Evolutionary conservation across 257 asterid genomes (phyloP).

Genomic region (Solanum corneliomulleri): DNA sequence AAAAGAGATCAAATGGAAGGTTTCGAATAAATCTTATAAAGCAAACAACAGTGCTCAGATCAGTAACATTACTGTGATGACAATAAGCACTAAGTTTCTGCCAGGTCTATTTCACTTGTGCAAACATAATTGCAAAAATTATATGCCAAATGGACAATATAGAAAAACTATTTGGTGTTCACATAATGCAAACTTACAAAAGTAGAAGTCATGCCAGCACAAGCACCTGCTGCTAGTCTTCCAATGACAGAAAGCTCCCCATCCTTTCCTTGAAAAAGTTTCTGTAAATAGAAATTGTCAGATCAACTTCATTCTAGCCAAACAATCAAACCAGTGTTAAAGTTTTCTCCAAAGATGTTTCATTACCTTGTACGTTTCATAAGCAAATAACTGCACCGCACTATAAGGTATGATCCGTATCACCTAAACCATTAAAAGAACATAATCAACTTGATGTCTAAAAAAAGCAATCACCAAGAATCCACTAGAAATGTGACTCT

Average conservation of each 20-base stretch:
- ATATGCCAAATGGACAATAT: not conserved
- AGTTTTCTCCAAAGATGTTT: not conserved
- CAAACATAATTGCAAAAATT: not conserved
- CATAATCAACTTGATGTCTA: not conserved
- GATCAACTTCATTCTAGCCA: not conserved
- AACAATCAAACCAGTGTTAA: not conserved
- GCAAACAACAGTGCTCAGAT: not conserved
- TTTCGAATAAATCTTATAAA: not conserved
- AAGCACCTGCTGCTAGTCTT: constrained; percentile 98
- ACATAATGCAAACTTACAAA: constrained; percentile 53
- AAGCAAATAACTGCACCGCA: constrained; percentile 88
- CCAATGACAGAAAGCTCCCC: constrained; percentile 80
- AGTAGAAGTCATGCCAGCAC: constrained; percentile 99
- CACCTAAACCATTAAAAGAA: constrained; percentile 42
- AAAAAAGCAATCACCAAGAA: not conserved
- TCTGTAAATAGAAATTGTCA: constrained; percentile 23
- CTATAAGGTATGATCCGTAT: constrained; percentile 90
- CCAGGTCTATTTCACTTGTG: not conserved
- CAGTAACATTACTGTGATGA: not conserved
- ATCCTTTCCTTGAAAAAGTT: constrained; percentile 59
- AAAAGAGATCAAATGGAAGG: not conserved
- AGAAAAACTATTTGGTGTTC: not conserved
- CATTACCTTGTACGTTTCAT: constrained; percentile 90
- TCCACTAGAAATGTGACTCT: constrained; percentile 1
- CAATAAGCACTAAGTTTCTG: not conserved